Evolutionary conservation across 140 eudicot genomes (phyloP), one percentile per base, ranked within the genome.

Genomic region (Senecio squalidus): DNA sequence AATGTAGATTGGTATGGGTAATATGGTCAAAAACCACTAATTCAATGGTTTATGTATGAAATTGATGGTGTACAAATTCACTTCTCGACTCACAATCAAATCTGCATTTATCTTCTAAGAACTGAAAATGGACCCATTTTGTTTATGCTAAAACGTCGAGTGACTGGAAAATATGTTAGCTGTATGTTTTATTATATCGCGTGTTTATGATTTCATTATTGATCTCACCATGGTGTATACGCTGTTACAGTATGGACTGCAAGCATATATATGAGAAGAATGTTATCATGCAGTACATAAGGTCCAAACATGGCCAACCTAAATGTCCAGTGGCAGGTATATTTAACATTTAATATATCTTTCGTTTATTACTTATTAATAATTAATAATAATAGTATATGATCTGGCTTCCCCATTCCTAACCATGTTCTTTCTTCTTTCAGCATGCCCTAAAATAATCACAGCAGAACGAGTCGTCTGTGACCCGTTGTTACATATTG

Each of bases 231-330:
- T 22, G 14, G 46, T 71, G n/a, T n/a, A n/a, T n/a, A 70, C 24
- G 16, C 9, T 52, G 6, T 47, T 25, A 21, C 81, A 92, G 99
- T 61, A 55, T 75, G 83, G 99, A 82, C 67, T 93, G 99, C 88
- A 93, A 93, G 82, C 99, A 93, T 69, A 69, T 88, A 60, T 93
- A 84, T 22, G 96, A 84, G 39, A 93, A 82, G 80, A 47, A 57
- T 50, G 77, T 65, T 51, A 78, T 92, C 66, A 64, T 88, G 84
- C 85, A 71, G 29, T 72, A 74, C 72, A 74, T 88, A 23, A 78
- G 30, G 74, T 25, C 76, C 74, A 77, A 72, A 58, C 38, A 67
- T 55, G 69, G 76, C 22, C 62, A 40, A 27, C 45, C 81, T 31
- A 43, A 53, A 62, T 92, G 99, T 71, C 96, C 96, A 21, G 64